A percentile compares a stretch with the other conserved stretches of the same genome.
phyloP scores from a whole-genome alignment of 73 alveolate species.

The Paramecium sexaurelia region DNA sequence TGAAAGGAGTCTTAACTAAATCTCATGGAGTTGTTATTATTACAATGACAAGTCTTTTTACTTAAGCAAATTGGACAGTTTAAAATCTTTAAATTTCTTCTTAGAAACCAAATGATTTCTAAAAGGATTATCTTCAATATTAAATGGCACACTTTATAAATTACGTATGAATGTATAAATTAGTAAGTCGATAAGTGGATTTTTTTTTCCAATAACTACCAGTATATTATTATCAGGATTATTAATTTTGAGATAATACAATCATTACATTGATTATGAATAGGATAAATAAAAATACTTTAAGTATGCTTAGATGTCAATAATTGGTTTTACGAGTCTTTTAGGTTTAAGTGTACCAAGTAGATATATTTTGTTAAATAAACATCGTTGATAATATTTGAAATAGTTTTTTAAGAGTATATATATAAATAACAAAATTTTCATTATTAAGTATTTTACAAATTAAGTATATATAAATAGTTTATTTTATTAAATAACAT shows the following conservation, averaged over 20 bases:
- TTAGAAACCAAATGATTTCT: not conserved
- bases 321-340: not conserved
- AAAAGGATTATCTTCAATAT: not conserved
- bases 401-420: not conserved
- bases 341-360: conserved; percentile 31
- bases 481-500: not conserved
- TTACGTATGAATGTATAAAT: not conserved
- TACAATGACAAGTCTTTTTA: not conserved
- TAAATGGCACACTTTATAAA: conserved; percentile 1
- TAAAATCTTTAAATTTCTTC: not conserved
- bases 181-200: conserved; percentile 50
- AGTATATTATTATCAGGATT: not conserved
- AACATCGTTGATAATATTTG: not conserved
- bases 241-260: not conserved
- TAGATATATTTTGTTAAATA: conserved; percentile 1
- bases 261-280: not conserved
- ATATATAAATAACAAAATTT: no score
- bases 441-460: not conserved
- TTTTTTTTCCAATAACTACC: conserved; percentile 24
- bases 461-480: not conserved
- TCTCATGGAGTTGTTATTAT: conserved; percentile 19
- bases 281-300: not conserved
- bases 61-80: not conserved
- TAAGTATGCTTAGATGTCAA: not conserved
- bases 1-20: not conserved